Conservation (phyloP, 73 alveolate genomes). For the Diophrys appendiculata region DNA sequence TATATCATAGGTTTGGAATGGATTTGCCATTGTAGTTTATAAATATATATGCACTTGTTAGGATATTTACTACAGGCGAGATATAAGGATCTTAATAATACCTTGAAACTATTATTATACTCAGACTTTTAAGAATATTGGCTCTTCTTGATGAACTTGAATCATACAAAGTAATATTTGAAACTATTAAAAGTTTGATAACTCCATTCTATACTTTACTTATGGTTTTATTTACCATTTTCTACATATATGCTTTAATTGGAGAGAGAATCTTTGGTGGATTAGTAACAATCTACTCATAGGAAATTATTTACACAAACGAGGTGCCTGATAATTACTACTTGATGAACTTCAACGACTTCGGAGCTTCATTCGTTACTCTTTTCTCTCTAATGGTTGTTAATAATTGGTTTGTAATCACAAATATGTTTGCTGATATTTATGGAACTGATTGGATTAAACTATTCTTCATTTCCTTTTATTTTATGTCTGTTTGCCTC, state of each 20-base stretch:
- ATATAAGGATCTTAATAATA: slow-evolving; percentile 4
- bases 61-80: background rate
- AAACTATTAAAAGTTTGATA: slow-evolving; percentile 33
- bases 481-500: slow-evolving; percentile 39
- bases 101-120: slow-evolving; percentile 9
- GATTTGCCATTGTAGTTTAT: background rate
- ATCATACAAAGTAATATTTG: slow-evolving; percentile 37
- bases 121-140: slow-evolving; percentile 24
- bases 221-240: slow-evolving; percentile 55
- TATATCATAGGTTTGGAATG: background rate
- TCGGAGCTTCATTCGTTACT: slow-evolving; percentile 56
- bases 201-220: slow-evolving; percentile 52
- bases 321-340: slow-evolving; percentile 51
- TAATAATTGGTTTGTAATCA: slow-evolving; percentile 65
- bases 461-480: slow-evolving; percentile 47
- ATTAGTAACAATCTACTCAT: background rate
- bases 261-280: slow-evolving; percentile 73
- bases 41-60: slow-evolving; percentile 1
- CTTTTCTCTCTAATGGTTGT: slow-evolving; percentile 68
- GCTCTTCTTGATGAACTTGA: slow-evolving; percentile 29
- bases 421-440: slow-evolving; percentile 40
- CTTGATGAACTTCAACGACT: slow-evolving; percentile 69
- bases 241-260: slow-evolving; percentile 56
- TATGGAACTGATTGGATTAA: slow-evolving; percentile 8
- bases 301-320: slow-evolving; percentile 24